Evolutionary conservation across 2,329 filamentous ascomycete species (phyloP), one percentile per base, ranked within the genome.

Genomic region (Pestalotiopsis fici): DNA sequence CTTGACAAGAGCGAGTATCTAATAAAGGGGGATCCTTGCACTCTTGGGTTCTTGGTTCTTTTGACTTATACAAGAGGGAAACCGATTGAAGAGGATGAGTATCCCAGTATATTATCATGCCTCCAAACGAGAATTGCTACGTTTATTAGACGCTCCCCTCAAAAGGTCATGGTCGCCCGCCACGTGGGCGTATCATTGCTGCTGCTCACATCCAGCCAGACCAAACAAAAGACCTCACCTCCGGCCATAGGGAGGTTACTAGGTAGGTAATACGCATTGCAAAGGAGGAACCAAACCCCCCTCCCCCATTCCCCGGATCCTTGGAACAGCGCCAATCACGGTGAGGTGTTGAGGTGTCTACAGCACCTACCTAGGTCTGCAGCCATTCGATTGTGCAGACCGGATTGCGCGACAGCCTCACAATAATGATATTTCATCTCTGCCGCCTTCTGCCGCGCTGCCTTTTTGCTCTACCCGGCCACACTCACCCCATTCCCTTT

Each of bases 151-250:
- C 31, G 31, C 31, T 55, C 59, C 31, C 23, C 31, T 50, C 47
- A 37, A 50, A 66, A 61, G 64, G 64, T 55, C 60, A 60, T 56
- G 55, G 64, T 55, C 55, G 55, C 37, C 43, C 55, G 64, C 64
- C 64, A 66, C 64, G 64, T 66, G 64, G 64, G 64, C 57, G 64
- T 61, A 66, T 66, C 55, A 60, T 35, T 50, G 43, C 18, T 60
- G 64, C 25, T 66, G 64, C 27, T 50, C 57, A 66, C 25, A 21
- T 61, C 64, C 55, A 47, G 28, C 43, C 18, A n/a, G 43, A 50
- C 43, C 43, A 50, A 21, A 50, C 43, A 50, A 50, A 21, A 50
- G 15, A 21, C 43, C 43, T 50, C 31, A 9, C 31, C 31, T 35
- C 31, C 31, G 11, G 31, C 31, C 31, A 35, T 50, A n/a, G 55